Conservation (phyloP, 1,284 basidiomycete species). For the Papiliotrema flavescens region DNA sequence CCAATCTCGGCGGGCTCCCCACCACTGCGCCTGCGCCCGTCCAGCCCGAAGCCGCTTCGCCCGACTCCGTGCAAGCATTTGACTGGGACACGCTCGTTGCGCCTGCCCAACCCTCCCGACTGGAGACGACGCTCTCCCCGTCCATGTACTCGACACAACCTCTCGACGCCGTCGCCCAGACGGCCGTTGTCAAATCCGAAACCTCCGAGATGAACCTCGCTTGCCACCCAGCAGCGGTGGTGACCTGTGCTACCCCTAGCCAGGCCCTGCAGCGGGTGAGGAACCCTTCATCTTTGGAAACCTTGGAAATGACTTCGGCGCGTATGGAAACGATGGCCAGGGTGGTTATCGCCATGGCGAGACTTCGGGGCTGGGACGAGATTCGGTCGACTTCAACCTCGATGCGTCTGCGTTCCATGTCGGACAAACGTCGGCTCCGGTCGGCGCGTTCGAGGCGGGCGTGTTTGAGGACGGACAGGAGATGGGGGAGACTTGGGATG, state of each 20-base stretch:
- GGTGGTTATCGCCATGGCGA: constrained; percentile 40
- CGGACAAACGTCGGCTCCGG: neutral
- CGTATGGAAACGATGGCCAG: constrained; percentile 33
- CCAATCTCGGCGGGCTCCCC: constrained; percentile 19
- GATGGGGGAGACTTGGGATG: constrained; percentile 20
- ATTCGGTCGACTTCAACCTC: constrained; percentile 9
- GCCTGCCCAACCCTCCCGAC: constrained; percentile 5
- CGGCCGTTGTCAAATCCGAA: neutral
- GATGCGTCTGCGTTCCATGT: neutral
- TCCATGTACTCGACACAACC: constrained; percentile 17
- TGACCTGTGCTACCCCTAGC: constrained; percentile 28
- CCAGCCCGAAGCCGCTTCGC: neutral
- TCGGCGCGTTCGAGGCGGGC: constrained; percentile 1
- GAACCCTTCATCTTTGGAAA: constrained; percentile 27
- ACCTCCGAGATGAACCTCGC: constrained; percentile 25
- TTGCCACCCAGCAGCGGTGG: constrained; percentile 49
- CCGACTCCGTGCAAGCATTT: neutral
- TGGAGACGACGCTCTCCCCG: constrained; percentile 33
- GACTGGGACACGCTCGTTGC: constrained; percentile 22
- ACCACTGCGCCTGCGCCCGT: constrained; percentile 7
- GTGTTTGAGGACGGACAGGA: constrained; percentile 7
- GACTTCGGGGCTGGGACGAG: constrained; percentile 32
- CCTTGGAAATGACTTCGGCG: constrained; percentile 15
- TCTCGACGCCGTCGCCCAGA: constrained; percentile 9
- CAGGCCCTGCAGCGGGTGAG: constrained; percentile 49